Evolutionary conservation across 1,284 basidiomycete species (phyloP).

Genomic region (Ganoderma multipileum): DNA sequence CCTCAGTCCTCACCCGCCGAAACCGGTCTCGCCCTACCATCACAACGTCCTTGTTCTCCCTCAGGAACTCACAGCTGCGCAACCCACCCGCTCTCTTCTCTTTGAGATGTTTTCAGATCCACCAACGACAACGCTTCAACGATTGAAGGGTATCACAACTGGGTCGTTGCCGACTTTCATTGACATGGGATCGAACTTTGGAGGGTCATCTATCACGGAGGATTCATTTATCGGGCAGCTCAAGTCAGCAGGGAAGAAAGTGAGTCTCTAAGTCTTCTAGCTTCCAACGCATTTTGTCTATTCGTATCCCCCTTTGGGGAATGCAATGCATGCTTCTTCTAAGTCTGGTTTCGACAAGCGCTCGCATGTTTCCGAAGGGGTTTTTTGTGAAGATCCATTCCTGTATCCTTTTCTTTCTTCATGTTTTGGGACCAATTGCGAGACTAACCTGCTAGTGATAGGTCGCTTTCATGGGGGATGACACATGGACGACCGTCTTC

Average conservation of each 20-base stretch:
- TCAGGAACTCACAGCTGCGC: slow-evolving; percentile 63
- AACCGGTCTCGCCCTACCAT: slow-evolving; percentile 71
- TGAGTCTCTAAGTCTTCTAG: slow-evolving; percentile 39
- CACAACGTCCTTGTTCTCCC: slow-evolving; percentile 89
- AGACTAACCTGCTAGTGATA: slow-evolving; percentile 27
- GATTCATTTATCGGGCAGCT: slow-evolving; percentile 83
- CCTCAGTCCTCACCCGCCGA: slow-evolving; percentile 74
- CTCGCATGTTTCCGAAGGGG: neutral
- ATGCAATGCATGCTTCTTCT: neutral
- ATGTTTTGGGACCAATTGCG: neutral
- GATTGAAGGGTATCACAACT: slow-evolving; percentile 95
- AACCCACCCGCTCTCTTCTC: slow-evolving; percentile 81
- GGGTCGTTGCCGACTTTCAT: slow-evolving; percentile 97
- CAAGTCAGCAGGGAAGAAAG: slow-evolving; percentile 60
- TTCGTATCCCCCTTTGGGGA: neutral
- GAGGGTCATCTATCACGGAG: slow-evolving; percentile 84
- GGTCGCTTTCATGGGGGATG: slow-evolving; percentile 93
- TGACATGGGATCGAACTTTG: slow-evolving; percentile 93
- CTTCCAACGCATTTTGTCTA: neutral
- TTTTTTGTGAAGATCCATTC: no score
- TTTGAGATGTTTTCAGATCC: slow-evolving; percentile 94
- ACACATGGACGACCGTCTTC: slow-evolving; percentile 95
- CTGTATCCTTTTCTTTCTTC: neutral
- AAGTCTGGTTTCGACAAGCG: neutral
- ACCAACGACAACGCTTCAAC: slow-evolving; percentile 94